Base-by-base conservation (phyloP, 2,329 filamentous ascomycete genomes). In the Arthrinium phaeospermum region DNA sequence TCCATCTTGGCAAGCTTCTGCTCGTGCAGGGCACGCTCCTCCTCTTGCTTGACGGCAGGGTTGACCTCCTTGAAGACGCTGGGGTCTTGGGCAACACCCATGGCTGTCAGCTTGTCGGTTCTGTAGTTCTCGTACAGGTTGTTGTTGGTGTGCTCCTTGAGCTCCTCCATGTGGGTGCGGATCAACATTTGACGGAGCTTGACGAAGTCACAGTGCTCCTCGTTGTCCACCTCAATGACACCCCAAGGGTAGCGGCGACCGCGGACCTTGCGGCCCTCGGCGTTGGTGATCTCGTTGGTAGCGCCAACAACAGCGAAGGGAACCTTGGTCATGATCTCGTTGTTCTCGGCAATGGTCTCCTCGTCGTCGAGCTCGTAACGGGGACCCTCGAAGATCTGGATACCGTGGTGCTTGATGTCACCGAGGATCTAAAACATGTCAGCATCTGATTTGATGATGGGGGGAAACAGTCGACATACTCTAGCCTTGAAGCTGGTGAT, bases 1-100 rank as follows among this genome's bases (percentile, higher is more conserved):
- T 99, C 96, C 96, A 99, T 99, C 94, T 99, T 99, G 85, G 96
- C 94, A 79, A 99, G 94, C 90, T 99, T 99, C 90, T 98, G 95
- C 87, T 99, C 96, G 90, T 99, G 96, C 78, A 99, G 89, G 76
- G 94, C 92, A 80, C 96, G 94, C 89, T 99, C 96, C 87, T 99
- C 96, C 85, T 99, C 96, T 86, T 99, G 96, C 92, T 99, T 99
- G 86, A 98, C 96, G 67, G 96, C 96, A 75, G 96, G 96, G 91
- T 99, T 99, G 89, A 99, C 95, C 91, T 99, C 96, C 91, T 99
- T 99, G 94, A 99, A 99, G 79, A 99, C 96, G 83, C 94, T 98
- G 78, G 95, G 95, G 86, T 99, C 96, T 84, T 99, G 96, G 76
- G 96, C 95, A 79, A 99, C 96, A 83, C 96, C 96, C 96, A 99